These are phyloP conservation scores for Periglandula ipomoeae DNA, from an alignment of 2,329 filamentous ascomycete genomes.

Conservation along the genomic window DNA sequence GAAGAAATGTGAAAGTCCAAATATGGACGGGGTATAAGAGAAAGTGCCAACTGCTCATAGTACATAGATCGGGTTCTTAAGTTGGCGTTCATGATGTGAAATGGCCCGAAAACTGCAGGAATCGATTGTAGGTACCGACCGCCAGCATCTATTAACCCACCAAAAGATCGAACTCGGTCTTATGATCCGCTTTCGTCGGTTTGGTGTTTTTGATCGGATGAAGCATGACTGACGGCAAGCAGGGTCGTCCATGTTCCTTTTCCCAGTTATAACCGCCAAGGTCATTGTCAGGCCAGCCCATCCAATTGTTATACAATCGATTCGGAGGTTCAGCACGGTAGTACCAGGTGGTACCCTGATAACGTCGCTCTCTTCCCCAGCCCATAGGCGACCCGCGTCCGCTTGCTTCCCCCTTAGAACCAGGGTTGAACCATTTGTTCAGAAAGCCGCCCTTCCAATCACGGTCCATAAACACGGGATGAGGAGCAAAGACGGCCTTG, in stretches of 20 bases:
- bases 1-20: no score
- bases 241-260: conserved; percentile 43
- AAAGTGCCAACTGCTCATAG: no score
- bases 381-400: conserved; percentile 48
- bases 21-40: no score
- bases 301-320: conserved; percentile 53
- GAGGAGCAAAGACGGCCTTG: conserved; percentile 69
- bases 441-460: conserved; percentile 52
- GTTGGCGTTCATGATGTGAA: no score
- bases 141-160: conserved; percentile 22
- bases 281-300: conserved; percentile 48
- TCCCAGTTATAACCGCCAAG: conserved; percentile 50
- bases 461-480: conserved; percentile 72
- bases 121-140: neutral
- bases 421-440: conserved; percentile 51
- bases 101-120: neutral
- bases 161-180: conserved; percentile 27
- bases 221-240: conserved; percentile 49
- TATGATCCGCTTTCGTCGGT: conserved; percentile 36
- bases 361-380: conserved; percentile 49
- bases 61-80: no score
- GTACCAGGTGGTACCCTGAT: conserved; percentile 52
- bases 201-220: conserved; percentile 52
- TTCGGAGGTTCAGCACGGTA: conserved; percentile 48
- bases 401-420: conserved; percentile 43